These are phyloP conservation scores for Aspergillus quadricinctus DNA, from an alignment of 2,329 filamentous ascomycete genomes.

Conservation along the genomic window DNA sequence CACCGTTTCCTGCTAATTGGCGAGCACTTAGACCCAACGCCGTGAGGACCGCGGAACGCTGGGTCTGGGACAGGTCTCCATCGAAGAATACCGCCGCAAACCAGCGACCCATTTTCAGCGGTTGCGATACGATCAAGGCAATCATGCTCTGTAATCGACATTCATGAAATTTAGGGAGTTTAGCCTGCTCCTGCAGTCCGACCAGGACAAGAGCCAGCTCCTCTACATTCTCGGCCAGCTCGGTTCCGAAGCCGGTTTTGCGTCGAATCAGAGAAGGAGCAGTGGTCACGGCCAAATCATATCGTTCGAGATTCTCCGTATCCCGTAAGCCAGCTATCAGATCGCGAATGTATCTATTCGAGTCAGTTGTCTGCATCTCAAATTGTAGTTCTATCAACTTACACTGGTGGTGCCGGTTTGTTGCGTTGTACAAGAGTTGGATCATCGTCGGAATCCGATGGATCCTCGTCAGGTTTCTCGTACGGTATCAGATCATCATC, in stretches of 20 bases:
- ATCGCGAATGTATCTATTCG: conserved; percentile 68
- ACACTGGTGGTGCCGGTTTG: conserved; percentile 77
- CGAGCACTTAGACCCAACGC: conserved; percentile 76
- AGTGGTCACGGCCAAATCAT: conserved; percentile 71
- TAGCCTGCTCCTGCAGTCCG: conserved; percentile 79
- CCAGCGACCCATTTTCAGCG: conserved; percentile 75
- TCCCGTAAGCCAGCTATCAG: conserved; percentile 75
- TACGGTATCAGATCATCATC: conserved; percentile 71
- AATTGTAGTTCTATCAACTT: conserved; percentile 22
- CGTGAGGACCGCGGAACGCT: conserved; percentile 76
- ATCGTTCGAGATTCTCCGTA: conserved; percentile 76
- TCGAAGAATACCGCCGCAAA: conserved; percentile 82
- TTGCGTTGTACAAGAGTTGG: conserved; percentile 79
- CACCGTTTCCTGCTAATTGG: conserved; percentile 75
- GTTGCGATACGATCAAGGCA: conserved; percentile 71
- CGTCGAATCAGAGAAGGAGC: conserved; percentile 78
- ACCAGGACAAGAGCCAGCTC: conserved; percentile 74
- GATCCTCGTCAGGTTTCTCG: conserved; percentile 79
- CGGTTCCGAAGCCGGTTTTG: conserved; percentile 82
- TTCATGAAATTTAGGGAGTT: conserved; percentile 72
- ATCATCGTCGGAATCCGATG: conserved; percentile 89
- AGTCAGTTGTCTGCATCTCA: conserved; percentile 10
- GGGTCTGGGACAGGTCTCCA: conserved; percentile 83
- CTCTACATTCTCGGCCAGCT: conserved; percentile 77
- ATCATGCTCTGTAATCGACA: conserved; percentile 76